phyloP scores from a whole-genome alignment of 2,329 filamentous ascomycete genomes.

The Colletotrichum kahawae region DNA sequence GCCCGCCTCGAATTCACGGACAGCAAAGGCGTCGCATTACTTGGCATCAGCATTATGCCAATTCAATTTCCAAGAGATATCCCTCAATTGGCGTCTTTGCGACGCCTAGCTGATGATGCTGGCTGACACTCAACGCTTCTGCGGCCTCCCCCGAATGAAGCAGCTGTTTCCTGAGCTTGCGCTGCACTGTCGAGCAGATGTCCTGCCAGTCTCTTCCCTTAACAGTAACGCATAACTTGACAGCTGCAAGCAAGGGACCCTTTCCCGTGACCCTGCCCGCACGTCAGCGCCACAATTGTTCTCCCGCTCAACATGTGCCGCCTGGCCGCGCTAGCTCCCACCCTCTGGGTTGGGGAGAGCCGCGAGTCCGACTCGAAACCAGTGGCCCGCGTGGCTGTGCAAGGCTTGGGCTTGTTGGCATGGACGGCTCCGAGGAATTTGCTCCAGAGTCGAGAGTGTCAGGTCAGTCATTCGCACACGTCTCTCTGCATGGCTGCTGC shows the following conservation, averaged over 20 bases:
- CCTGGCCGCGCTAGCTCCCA: not conserved
- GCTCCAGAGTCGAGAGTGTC: not conserved
- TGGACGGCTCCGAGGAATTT: not conserved
- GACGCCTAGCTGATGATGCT: not conserved
- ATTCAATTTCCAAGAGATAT: not conserved
- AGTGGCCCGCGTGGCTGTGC: constrained; percentile 14
- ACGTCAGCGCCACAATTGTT: not conserved
- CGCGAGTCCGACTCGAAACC: not conserved
- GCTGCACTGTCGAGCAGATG: not conserved
- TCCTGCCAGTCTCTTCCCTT: not conserved
- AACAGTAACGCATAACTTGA: not conserved
- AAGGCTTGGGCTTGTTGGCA: not conserved
- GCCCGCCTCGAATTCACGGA: not conserved
- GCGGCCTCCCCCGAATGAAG: not conserved
- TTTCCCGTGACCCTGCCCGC: not conserved
- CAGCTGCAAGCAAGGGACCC: not conserved
- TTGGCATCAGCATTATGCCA: not conserved
- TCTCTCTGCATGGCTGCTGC: not conserved
- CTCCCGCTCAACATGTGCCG: not conserved
- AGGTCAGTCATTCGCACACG: not conserved
- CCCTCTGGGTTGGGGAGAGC: not conserved
- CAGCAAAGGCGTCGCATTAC: not conserved
- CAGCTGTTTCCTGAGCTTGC: not conserved
- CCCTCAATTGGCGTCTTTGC: not conserved
- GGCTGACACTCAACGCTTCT: not conserved